phyloP scores from a whole-genome alignment of 2,329 filamentous ascomycete species.

The Dothideomycetes sp. region DNA sequence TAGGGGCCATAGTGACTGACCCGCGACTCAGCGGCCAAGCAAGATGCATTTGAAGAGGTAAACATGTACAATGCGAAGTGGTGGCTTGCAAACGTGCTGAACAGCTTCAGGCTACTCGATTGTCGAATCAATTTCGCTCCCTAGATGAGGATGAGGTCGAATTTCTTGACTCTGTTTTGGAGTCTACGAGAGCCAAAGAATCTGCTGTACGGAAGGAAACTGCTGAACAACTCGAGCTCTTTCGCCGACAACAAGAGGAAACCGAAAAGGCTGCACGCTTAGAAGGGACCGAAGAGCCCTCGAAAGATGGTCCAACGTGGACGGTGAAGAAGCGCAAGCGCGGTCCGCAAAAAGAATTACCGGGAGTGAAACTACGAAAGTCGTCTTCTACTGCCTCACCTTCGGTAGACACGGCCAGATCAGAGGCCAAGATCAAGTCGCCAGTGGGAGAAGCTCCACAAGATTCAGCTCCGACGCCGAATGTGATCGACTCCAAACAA shows the following conservation, averaged over 20 bases:
- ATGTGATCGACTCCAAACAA: background rate
- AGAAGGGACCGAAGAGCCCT: conserved; percentile 24
- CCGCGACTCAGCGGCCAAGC: conserved; percentile 55
- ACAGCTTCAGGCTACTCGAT: conserved; percentile 41
- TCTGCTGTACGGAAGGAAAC: conserved; percentile 47
- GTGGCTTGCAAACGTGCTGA: too few species aligned
- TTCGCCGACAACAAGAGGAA: conserved; percentile 48
- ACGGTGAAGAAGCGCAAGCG: conserved; percentile 41
- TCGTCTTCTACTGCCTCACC: conserved; percentile 16
- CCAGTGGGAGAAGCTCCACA: background rate
- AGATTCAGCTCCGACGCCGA: conserved; percentile 1
- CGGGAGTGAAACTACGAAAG: conserved; percentile 34
- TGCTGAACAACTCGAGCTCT: conserved; percentile 45
- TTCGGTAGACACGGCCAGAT: background rate
- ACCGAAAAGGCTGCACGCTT: conserved; percentile 38
- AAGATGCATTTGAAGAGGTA: conserved; percentile 68
- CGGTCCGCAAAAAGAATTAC: conserved; percentile 26
- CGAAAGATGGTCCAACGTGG: conserved; percentile 36
- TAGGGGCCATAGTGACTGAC: background rate
- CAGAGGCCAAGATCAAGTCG: background rate
- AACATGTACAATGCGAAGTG: too few species aligned
- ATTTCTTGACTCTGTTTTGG: conserved; percentile 53
- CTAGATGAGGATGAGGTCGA: conserved; percentile 72
- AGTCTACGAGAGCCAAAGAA: conserved; percentile 46
- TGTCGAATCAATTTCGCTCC: conserved; percentile 67